Conservation (phyloP, 495 filamentous ascomycete genomes). For the Penicillium crystallinum region DNA sequence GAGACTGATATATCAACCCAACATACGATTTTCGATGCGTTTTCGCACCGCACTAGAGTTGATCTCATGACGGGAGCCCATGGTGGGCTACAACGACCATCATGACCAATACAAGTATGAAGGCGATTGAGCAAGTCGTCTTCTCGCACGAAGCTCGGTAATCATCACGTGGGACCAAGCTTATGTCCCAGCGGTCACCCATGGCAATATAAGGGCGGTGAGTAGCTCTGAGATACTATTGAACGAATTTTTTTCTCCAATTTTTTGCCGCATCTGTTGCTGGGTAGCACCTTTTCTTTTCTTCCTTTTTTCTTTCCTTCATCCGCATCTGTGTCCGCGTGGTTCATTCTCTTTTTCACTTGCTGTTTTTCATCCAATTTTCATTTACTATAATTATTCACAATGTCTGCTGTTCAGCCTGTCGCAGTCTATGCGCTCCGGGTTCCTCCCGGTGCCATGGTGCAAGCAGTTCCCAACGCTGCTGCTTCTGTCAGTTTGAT, state of each 20-base stretch:
- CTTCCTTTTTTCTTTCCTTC: slow-evolving; percentile 13
- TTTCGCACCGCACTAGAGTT: slow-evolving; percentile 77
- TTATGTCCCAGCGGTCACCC: slow-evolving; percentile 17
- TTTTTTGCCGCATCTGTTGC: slow-evolving; percentile 11
- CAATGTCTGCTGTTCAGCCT: slow-evolving; percentile 58
- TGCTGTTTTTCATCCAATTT: background rate
- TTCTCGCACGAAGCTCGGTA: slow-evolving; percentile 6
- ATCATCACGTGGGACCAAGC: slow-evolving; percentile 16
- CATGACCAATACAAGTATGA: slow-evolving; percentile 17
- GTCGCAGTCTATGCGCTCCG: slow-evolving; percentile 86
- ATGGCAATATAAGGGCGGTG: slow-evolving; percentile 22
- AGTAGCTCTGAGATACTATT: slow-evolving; percentile 8
- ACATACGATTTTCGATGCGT: slow-evolving; percentile 66
- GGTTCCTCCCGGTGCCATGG: slow-evolving; percentile 71
- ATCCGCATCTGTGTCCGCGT: slow-evolving; percentile 23
- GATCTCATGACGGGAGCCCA: slow-evolving; percentile 75
- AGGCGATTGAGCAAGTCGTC: background rate
- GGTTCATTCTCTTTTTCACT: slow-evolving; percentile 20
- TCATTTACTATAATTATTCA: slow-evolving; percentile 9
- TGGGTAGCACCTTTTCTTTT: slow-evolving; percentile 23
- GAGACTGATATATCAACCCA: background rate
- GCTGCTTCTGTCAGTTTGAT: slow-evolving; percentile 69
- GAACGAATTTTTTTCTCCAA: slow-evolving; percentile 12
- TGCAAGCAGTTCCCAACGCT: slow-evolving; percentile 68
- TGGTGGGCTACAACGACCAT: slow-evolving; percentile 37